Base-by-base conservation (phyloP, 1,284 basidiomycete species). In the Mycena citricolor region DNA sequence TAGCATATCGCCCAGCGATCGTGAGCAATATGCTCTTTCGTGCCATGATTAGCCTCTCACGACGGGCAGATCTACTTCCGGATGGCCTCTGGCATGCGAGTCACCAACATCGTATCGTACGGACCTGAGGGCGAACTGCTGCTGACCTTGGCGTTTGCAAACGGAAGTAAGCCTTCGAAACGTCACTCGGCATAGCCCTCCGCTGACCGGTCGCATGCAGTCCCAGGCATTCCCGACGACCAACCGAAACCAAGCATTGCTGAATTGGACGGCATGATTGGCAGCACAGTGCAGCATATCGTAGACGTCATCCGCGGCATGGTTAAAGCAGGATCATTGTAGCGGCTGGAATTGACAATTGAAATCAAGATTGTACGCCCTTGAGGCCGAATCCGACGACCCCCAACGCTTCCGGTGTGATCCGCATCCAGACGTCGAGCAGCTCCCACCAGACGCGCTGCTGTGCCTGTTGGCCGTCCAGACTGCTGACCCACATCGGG, bases 41-140 rank as follows among this genome's bases (percentile, higher is more conserved):
- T 16, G 31, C 16, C 17, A 26, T 30, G 23, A 32, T 26, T 16
- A 24, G 17, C 33, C 29, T 30, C 23, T 34, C 11, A 22, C 10
- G 17, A 6, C 17, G 8, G 14, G 24, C 24, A 67, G 65, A 55
- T 56, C 10, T 65, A 67, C 39, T 64, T 65, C 37, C 59, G 64
- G 23, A 55, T 58, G 34, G 37, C 40, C 8, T 53, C 34, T 0
- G 58, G 57, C 8, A 53, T 31, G 5, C 57, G 58, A 8, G 56
- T 64, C 38, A 64, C 61, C 8, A 66, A 65, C 33, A 24, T 60
- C 8, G 13, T 67, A 7, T 66, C 64, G 6, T 63, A 64, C 39
- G 56, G 64, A 24, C 55, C 52, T 7, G 41, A 54, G 22, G 55
- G 56, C 30, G 55, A 63, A 25, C 39, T 67, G 24, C 17, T 62